Evolutionary conservation across 2,329 filamentous ascomycete species (phyloP).

Genomic region (Sarocladiaceae sp.): DNA sequence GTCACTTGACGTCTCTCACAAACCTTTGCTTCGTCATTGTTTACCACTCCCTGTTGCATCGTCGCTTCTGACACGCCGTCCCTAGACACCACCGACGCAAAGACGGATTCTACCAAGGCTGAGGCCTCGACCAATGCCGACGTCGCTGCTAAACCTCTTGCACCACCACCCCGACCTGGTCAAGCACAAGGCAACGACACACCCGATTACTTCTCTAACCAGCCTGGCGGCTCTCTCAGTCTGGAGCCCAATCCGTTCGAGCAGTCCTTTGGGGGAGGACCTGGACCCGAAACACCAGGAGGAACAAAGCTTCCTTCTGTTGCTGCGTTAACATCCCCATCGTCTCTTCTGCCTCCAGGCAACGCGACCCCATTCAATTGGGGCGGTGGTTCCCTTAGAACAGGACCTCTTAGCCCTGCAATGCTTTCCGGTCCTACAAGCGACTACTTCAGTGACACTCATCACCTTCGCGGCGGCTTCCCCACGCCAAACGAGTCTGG

Average conservation of each 20-base stretch:
- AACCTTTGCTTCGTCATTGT: conserved; percentile 10
- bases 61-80: conserved; percentile 12
- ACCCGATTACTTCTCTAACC: conserved; percentile 65
- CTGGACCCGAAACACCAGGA: conserved; percentile 72
- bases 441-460: conserved; percentile 85
- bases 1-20: background rate
- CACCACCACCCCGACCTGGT: conserved; percentile 64
- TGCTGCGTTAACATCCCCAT: conserved; percentile 85
- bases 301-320: conserved; percentile 82
- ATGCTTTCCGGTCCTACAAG: conserved; percentile 86
- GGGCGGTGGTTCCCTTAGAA: conserved; percentile 78
- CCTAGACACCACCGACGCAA: conserved; percentile 42
- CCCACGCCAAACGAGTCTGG: conserved; percentile 97
- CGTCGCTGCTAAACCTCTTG: conserved; percentile 56
- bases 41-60: conserved; percentile 13
- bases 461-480: conserved; percentile 76
- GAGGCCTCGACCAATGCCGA: conserved; percentile 53
- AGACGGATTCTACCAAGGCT: conserved; percentile 43
- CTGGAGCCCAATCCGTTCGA: conserved; percentile 96
- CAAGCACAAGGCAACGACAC: conserved; percentile 48
- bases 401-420: conserved; percentile 90
- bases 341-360: conserved; percentile 70
- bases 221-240: conserved; percentile 51
- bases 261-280: conserved; percentile 72
- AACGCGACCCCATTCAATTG: conserved; percentile 74